These are phyloP conservation scores for Cyphellophora attinorum DNA, from an alignment of 2,329 filamentous ascomycete genomes.

Conservation along the genomic window DNA sequence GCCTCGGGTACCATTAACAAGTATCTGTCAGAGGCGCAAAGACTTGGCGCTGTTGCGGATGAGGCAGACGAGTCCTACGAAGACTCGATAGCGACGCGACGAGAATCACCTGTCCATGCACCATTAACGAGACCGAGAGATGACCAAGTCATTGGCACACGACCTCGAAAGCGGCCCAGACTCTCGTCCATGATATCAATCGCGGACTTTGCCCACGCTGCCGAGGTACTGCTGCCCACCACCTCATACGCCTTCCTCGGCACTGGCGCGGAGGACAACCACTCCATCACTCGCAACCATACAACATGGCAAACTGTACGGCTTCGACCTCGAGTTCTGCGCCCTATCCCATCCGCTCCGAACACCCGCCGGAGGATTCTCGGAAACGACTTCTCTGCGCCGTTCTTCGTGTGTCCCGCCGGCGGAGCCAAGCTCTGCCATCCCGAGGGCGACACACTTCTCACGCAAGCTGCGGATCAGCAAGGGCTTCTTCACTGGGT, in stretches of 20 bases:
- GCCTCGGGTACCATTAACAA: background rate
- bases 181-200: conserved; percentile 25
- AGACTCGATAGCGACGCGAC: background rate
- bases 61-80: background rate
- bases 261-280: background rate
- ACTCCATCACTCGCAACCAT: conserved; percentile 5
- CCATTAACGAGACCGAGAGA: background rate
- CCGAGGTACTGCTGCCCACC: conserved; percentile 17
- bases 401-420: conserved; percentile 25
- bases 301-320: conserved; percentile 33
- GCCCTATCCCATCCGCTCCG: conserved; percentile 27
- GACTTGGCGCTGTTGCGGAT: background rate
- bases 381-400: conserved; percentile 24
- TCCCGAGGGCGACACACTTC: conserved; percentile 2
- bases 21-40: background rate
- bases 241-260: background rate
- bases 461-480: conserved; percentile 2
- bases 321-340: conserved; percentile 36
- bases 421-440: conserved; percentile 4
- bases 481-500: conserved; percentile 3
- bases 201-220: conserved; percentile 27
- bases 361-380: conserved; percentile 25
- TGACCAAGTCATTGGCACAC: background rate
- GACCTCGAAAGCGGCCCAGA: conserved; percentile 12
- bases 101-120: too few relatives aligned